Evolutionary conservation across 116 monocot genomes (phyloP), one percentile per base, ranked within the genome.

Genomic region (Thalassia testudinum): DNA sequence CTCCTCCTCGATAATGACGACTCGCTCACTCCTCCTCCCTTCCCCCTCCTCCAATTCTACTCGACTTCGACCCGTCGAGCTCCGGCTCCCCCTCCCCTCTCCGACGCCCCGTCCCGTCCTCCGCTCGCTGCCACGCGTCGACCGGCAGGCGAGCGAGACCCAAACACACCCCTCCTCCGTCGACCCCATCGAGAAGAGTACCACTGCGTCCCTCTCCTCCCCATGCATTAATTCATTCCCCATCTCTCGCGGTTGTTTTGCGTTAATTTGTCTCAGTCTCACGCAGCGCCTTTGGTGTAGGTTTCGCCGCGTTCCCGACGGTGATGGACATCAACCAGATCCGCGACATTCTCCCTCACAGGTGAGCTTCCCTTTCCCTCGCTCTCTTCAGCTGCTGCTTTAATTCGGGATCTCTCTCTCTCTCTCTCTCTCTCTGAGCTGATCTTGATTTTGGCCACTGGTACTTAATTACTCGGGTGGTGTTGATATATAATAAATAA

Each of bases 131-230:
- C 44, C 18, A 5, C 26, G 12, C 52, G 0, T 34, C 30, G 30
- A 3, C 6, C 30, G 10, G 30, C 30, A 34, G 6, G 3, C 30
- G 6, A 10, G 6, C 30, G 30, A 34, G 3, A 3, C 30, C 10
- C 30, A 5, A 3, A 34, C 30, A 3, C 30, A 5, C 52, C 27
- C 1, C 59, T 7, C 40, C 30, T 3, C 42, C 0, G 42, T 27
- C 30, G 27, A 65, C 47, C 78, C 83, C 1, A 75, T 78, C 57
- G 83, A 93, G 73, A 93, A 83, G 66, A 67, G 92, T 86, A 62
- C 1, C 54, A 52, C 1, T 10, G 11, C 27, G 49, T 52, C 26
- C 23, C 27, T 19, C 34, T 18, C 20, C 26, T 17, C 15, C 7
- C 12, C 49, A 1, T 62, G 17, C 1, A 7, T 19, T 23, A 16